Conservation (phyloP, 1,139 yeast genomes). For the Groenewaldozyma auringiensis region DNA sequence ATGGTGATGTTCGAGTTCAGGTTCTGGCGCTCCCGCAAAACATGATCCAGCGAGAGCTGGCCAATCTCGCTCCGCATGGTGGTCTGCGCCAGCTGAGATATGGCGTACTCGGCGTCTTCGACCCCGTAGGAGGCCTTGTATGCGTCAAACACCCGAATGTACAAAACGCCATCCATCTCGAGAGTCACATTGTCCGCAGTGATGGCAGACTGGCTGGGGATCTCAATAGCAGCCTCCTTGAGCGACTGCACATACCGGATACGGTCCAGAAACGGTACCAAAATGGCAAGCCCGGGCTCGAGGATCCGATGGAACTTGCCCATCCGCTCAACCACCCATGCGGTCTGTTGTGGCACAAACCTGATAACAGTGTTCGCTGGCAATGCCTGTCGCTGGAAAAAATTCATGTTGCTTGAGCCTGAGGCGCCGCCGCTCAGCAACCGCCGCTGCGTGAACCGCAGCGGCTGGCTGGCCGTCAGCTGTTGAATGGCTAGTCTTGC, state of each 20-base stretch:
- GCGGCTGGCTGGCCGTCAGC: not conserved
- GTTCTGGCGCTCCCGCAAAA: slow-evolving; percentile 64
- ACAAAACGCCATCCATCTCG: slow-evolving; percentile 78
- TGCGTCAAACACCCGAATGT: slow-evolving; percentile 70
- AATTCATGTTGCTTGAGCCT: slow-evolving; percentile 34
- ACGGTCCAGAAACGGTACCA: slow-evolving; percentile 65
- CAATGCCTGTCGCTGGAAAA: slow-evolving; percentile 57
- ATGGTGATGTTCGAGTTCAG: slow-evolving; percentile 65
- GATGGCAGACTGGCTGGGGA: slow-evolving; percentile 78
- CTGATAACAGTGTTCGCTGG: slow-evolving; percentile 69
- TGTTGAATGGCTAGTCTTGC: too few species aligned
- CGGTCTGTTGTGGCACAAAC: slow-evolving; percentile 86
- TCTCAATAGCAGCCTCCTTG: slow-evolving; percentile 76
- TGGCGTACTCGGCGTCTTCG: slow-evolving; percentile 81
- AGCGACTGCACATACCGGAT: slow-evolving; percentile 75
- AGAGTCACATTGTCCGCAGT: slow-evolving; percentile 80
- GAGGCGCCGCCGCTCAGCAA: not conserved
- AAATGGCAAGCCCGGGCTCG: slow-evolving; percentile 69
- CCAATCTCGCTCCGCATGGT: slow-evolving; percentile 90
- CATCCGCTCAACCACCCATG: slow-evolving; percentile 90
- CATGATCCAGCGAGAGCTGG: slow-evolving; percentile 68
- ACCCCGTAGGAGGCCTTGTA: slow-evolving; percentile 85
- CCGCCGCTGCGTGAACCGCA: not conserved
- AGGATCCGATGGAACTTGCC: slow-evolving; percentile 72
- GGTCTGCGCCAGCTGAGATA: slow-evolving; percentile 80